Conservation (phyloP, 179 eudicot genomes). For the Drosera spatulata region DNA sequence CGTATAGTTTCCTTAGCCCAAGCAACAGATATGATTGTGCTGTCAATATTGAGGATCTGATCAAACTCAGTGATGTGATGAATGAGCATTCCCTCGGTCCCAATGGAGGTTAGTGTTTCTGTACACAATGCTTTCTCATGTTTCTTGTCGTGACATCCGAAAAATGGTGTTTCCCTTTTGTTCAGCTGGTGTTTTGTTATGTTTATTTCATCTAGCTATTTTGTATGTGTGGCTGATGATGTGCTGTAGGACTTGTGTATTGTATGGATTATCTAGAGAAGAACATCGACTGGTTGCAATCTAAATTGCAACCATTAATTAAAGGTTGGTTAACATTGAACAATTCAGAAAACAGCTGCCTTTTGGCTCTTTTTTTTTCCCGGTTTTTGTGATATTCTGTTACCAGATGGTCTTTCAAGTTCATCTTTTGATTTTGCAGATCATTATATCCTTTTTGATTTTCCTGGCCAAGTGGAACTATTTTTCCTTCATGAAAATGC, state of each 20-base stretch:
- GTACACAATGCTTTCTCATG: neutral
- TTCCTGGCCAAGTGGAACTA: slow-evolving; percentile 97
- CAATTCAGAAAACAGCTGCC: neutral
- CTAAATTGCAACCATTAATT: slow-evolving; percentile 78
- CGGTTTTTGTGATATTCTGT: neutral
- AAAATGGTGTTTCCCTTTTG: no score
- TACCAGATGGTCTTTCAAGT: slow-evolving; percentile 1
- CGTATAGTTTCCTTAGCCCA: slow-evolving; percentile 22
- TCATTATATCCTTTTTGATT: slow-evolving; percentile 93
- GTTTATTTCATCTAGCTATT: neutral
- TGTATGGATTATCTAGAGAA: slow-evolving; percentile 99
- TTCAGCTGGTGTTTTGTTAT: no score
- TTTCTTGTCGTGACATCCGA: neutral
- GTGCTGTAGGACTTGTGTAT: slow-evolving; percentile 68
- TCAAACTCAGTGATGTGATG: slow-evolving; percentile 93
- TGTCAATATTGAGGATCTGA: slow-evolving; percentile 80
- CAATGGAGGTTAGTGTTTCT: slow-evolving; percentile 73
- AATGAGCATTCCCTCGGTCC: slow-evolving; percentile 95
- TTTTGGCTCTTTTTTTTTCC: no score
- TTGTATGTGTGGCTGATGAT: slow-evolving; percentile 3
- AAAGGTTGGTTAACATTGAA: slow-evolving; percentile 45
- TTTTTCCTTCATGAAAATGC: slow-evolving; percentile 89
- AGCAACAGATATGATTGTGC: slow-evolving; percentile 72
- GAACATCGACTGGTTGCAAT: slow-evolving; percentile 88
- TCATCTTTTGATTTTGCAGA: slow-evolving; percentile 42